Evolutionary conservation across 371 early-diverging fungal species (phyloP).

Genomic region (Apophysomyces trapeziformis): DNA sequence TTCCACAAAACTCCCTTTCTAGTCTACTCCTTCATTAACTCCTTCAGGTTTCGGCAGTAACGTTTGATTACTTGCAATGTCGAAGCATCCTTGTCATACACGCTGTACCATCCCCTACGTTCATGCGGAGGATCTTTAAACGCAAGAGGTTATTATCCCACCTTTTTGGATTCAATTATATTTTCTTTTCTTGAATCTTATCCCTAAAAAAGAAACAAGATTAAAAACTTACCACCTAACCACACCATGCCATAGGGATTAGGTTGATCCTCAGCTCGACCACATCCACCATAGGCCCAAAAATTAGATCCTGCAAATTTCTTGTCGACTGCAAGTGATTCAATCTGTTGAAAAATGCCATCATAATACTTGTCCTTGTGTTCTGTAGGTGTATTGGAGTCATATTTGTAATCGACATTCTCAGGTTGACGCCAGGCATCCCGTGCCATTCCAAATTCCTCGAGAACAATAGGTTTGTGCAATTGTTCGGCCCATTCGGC

Average conservation of each 20-base stretch:
- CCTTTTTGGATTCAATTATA: too few species aligned
- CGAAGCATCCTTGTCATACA: slow-evolving; percentile 41
- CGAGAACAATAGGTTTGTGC: slow-evolving; percentile 57
- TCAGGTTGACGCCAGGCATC: slow-evolving; percentile 47
- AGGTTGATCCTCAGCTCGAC: slow-evolving; percentile 39
- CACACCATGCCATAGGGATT: slow-evolving; percentile 43
- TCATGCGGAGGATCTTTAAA: slow-evolving; percentile 51
- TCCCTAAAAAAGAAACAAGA: not conserved
- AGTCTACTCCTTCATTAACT: slow-evolving; percentile 12
- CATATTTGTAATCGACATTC: slow-evolving; percentile 39
- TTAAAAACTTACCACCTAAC: slow-evolving; percentile 42
- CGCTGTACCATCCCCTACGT: slow-evolving; percentile 51
- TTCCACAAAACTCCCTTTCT: not conserved
- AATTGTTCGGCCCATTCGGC: slow-evolving; percentile 46
- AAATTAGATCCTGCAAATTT: slow-evolving; percentile 38
- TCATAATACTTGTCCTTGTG: slow-evolving; percentile 55
- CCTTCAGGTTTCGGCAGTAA: slow-evolving; percentile 11
- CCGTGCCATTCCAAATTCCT: slow-evolving; percentile 64
- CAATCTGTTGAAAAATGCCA: slow-evolving; percentile 40
- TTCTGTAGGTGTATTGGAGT: slow-evolving; percentile 45
- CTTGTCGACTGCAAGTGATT: slow-evolving; percentile 24
- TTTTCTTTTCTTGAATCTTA: too few species aligned
- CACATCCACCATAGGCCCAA: slow-evolving; percentile 53
- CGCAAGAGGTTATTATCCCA: not conserved
- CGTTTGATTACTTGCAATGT: slow-evolving; percentile 32